Evolutionary conservation across 1,284 basidiomycete species (phyloP), one percentile per base, ranked within the genome.

Genomic region (Mrakiaceae sp.): DNA sequence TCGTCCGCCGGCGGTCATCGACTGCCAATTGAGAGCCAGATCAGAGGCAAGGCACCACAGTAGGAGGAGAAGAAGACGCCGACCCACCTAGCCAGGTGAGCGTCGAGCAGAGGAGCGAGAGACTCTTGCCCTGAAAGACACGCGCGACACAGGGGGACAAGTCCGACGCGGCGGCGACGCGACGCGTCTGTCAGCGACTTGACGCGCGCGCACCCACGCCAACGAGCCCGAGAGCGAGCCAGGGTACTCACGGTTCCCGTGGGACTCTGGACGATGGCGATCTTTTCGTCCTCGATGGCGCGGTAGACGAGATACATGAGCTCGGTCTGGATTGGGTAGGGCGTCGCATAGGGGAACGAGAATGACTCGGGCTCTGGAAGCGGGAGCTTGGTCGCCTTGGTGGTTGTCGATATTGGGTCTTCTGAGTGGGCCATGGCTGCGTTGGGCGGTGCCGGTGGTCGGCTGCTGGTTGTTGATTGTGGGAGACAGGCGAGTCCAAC

Each of bases 271-370:
- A 90, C 73, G 43, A 98, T 87, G 2, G 90, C 84, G 8, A 96
- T 75, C 82, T 87, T 74, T 71, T 80, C 59, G 4, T 75, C 69
- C 72, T 97, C 92, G 60, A 97, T 88, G 0, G 87, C 82, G 2
- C 80, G 71, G 73, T 95, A 98, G 4, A 98, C 78, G 67, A 90
- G 87, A 11, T 79, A 82, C 94, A 98, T 98, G 48, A 98, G 82
- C 51, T 90, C 84, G 1, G 83, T 78, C 75, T 98, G 95, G 68
- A 96, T 96, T 14, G 80, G 75, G 75, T 98, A 98, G 0, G 94
- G 94, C 3, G 81, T 78, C 6, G 82, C 77, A 71, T 87, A 94
- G 0, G 91, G 91, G 73, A 96, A 95, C 0, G 83, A 78, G 71
- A 93, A 94, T 0, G 71, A 70, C 0, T 75, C 71, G 0, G 90